Evolutionary conservation across 2,329 filamentous ascomycete genomes (phyloP), one percentile per base, ranked within the genome.

Genomic region (Purpureocillium takamizusanense): DNA sequence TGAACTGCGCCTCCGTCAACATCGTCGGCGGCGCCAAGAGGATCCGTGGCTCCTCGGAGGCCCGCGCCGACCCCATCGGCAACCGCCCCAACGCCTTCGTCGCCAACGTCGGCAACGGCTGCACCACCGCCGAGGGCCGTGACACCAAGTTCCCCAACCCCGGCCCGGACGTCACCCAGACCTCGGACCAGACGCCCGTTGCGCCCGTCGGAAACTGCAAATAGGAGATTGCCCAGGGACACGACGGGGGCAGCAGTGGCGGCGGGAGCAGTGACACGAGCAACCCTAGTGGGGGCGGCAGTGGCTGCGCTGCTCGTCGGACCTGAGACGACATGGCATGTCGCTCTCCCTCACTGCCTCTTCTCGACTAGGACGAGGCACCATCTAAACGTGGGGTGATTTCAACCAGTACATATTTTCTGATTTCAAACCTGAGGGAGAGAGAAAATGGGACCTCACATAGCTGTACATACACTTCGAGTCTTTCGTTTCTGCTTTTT

Each of bases 1-100:
- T 87, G 81, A 86, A 87, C 63, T 92, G 86, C 54, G 84, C 85
- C 7, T 69, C 74, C 37, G 73, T 89, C 49, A 76, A 73, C 44
- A 78, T 88, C 54, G 60, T 56, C 39, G 59, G 60, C 21, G 57
- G 59, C 35, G 52, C 54, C 39, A 50, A 47, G 10, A 61, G 61
- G 53, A 59, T 62, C 37, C 46, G 45, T 25, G 44, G 40, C 12
- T 44, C 47, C 21, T 30, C 46, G 4, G 39, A 23, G 6, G 21
- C 21, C 21, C 21, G 21, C 21, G 21, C 21, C 21, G 6, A 5
- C 21, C 37, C 66, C 35, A 77, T 85, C 55, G 62, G 65, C 41
- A 56, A 58, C 32, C 76, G 83, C 1, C 84, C 85, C 1, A 60
- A 69, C 34, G 74, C 88, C 59, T 88, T 86, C 54, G 70, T 82